Evolutionary conservation across 2,329 filamentous ascomycete genomes (phyloP), one percentile per base, ranked within the genome.

Genomic region (Whalleya microplaca): DNA sequence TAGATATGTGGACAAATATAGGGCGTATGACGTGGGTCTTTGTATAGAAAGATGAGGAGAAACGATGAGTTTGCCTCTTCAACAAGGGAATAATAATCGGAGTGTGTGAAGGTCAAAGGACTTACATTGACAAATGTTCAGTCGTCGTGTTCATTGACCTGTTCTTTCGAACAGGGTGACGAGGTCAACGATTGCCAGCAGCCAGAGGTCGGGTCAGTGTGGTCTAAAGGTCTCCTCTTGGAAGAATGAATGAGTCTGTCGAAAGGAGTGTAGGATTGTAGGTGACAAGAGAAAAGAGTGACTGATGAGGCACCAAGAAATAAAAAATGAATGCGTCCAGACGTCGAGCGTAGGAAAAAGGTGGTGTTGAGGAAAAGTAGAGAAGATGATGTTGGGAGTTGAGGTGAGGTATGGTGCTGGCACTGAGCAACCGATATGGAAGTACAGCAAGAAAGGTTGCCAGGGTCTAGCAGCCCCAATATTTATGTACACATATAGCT

Each of bases 271-370:
- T 37, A 51, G 42, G 12, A 55, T 51, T 48, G 56, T 61, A 61
- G 56, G 61, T 55, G 47, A 54, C 20, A 46, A 51, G 43, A 45
- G 41, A 58, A 55, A 59, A 62, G 59, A 47, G 42, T 53, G 50
- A 46, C 41, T 46, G 47, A 49, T 59, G 55, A 64, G 54, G 46
- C 52, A 61, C 45, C 52, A 64, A 67, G 63, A 55, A 12, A 64
- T 29, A 45, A 48, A 52, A 55, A 65, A 64, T 50, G 57, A 52
- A 62, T 53, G 62, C 51, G 55, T 61, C 57, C 55, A 56, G 57
- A 59, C 56, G 50, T 51, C 51, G 51, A 53, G 51, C 48, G 43
- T 37, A 55, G 37, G 43, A 19, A 41, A 29, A 44, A 14, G 45
- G 43, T 21, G 43, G 16, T 21, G 43, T 16, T 55, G 51, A 57